phyloP scores from a whole-genome alignment of 345 rosid species.

The Lepidium sativum region DNA sequence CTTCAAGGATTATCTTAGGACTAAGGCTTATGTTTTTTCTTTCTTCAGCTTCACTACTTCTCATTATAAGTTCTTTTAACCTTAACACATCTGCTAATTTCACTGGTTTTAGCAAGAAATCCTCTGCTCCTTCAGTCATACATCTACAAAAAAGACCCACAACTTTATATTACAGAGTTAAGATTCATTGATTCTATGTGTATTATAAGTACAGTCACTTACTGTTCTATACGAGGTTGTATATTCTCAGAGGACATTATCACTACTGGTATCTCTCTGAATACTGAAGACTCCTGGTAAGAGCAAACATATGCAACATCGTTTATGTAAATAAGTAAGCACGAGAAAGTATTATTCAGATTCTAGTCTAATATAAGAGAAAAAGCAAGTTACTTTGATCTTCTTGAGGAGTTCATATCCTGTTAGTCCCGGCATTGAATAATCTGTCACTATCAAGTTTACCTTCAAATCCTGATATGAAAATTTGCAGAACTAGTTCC shows the following conservation, averaged over 20 bases:
- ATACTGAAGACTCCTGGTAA: constrained; percentile 52
- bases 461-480: constrained; percentile 58
- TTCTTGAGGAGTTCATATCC: constrained; percentile 81
- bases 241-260: constrained; percentile 77
- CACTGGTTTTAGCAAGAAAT: constrained; percentile 76
- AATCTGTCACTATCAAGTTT: constrained; percentile 69
- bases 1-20: constrained; percentile 28
- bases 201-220: background rate
- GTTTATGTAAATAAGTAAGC: background rate
- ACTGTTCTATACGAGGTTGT: constrained; percentile 62
- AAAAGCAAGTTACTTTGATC: constrained; percentile 47
- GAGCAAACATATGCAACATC: background rate
- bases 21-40: background rate
- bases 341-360: background rate
- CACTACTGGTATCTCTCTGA: constrained; percentile 67
- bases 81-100: constrained; percentile 58
- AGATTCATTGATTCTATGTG: background rate
- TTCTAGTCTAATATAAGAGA: no score
- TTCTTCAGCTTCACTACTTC: constrained; percentile 26
- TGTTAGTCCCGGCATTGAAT: constrained; percentile 78
- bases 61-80: constrained; percentile 38
- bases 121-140: constrained; percentile 86
- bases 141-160: constrained; percentile 30
- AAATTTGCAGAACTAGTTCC: background rate
- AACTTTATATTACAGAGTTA: background rate